Percentiles rank a stretch among this genome's conserved stretches.
phyloP scores from a whole-genome alignment of 176 grass and related monocot species.

The Alopecurus myosuroides region DNA sequence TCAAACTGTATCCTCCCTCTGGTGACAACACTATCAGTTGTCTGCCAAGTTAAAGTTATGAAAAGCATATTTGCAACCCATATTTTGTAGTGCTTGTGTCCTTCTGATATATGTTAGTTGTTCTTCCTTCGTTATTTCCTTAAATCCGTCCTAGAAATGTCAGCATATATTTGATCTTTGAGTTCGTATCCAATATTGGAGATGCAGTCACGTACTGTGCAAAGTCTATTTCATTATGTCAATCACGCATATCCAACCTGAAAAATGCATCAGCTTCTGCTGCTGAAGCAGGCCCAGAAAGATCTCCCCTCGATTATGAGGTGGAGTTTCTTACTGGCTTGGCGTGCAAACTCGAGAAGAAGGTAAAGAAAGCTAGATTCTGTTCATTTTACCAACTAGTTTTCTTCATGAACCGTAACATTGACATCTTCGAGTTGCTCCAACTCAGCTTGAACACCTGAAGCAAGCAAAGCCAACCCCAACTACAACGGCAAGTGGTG shows the following conservation, averaged over 20 bases:
- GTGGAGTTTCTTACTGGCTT: neutral
- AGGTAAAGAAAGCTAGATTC: neutral
- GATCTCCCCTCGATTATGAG: neutral
- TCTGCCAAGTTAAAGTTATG: neutral
- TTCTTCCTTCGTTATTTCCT: neutral
- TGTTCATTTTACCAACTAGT: neutral
- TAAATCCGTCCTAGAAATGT: neutral
- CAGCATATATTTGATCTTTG: neutral
- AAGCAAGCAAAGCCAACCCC: conserved; percentile 21
- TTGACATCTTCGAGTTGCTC: neutral
- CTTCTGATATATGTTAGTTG: too few species aligned
- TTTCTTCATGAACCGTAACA: neutral
- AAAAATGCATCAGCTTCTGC: neutral
- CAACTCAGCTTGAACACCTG: neutral
- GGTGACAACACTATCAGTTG: neutral
- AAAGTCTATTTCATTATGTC: neutral
- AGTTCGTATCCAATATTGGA: neutral
- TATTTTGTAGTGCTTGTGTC: neutral
- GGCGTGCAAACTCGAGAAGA: neutral
- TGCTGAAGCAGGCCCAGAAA: neutral
- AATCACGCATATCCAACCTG: neutral
- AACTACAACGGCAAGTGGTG: neutral
- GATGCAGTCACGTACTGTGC: neutral
- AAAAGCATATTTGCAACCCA: neutral
- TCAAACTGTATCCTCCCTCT: neutral